phyloP scores from a whole-genome alignment of 495 filamentous ascomycete species.

The Lichenothelia convexa region DNA sequence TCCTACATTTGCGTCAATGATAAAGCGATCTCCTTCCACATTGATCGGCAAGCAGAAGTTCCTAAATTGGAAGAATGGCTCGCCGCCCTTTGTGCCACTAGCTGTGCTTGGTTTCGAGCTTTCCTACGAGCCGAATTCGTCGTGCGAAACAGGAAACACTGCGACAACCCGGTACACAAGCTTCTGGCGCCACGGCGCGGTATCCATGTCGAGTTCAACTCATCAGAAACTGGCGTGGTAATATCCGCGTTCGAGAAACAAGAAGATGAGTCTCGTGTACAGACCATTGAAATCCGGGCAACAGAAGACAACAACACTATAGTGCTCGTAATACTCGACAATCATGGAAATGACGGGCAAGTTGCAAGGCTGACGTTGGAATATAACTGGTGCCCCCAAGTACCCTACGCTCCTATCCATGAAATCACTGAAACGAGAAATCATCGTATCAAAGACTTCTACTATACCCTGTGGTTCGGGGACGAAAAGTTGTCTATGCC shows the following conservation, averaged over 20 bases:
- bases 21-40: conserved; percentile 58
- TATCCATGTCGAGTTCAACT: no score
- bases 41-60: no score
- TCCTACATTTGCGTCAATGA: conserved; percentile 57
- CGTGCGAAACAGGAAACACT: no score
- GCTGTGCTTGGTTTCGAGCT: no score
- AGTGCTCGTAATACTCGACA: conserved; percentile 54
- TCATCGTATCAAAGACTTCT: conserved; percentile 93
- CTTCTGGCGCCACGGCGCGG: no score
- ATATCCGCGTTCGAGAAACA: no score
- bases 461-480: conserved; percentile 93
- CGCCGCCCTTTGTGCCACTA: conserved; percentile 46
- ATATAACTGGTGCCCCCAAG: conserved; percentile 84
- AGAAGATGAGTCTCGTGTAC: no score
- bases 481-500: conserved; percentile 71
- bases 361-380: conserved; percentile 65
- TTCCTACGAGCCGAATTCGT: no score
- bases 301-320: conserved; percentile 69
- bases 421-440: conserved; percentile 92
- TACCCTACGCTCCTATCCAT: conserved; percentile 83
- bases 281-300: conserved; percentile 42
- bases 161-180: no score
- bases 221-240: no score
- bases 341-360: conserved; percentile 64
- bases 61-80: no score